Percentiles rank a stretch among this genome's conserved stretches.
phyloP scores from a whole-genome alignment of 2,329 filamentous ascomycete genomes.

The Macrophomina tecta region DNA sequence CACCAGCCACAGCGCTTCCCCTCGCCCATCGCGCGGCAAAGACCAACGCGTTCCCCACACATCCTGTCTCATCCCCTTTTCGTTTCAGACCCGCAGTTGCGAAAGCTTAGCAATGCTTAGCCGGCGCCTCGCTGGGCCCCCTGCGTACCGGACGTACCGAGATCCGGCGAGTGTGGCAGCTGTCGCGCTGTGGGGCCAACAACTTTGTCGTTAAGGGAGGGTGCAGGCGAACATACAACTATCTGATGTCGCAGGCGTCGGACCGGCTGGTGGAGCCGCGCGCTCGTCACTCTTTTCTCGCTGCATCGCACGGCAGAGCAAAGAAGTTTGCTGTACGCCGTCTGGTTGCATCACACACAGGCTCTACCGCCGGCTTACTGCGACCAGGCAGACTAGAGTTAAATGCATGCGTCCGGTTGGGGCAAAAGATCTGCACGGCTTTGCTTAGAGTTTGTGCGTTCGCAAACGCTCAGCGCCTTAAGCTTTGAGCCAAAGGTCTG shows the following conservation, averaged over 20 bases:
- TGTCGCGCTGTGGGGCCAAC: neutral
- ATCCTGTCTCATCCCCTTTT: slow-evolving; percentile 3
- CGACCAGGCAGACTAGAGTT: neutral
- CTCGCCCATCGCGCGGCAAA: neutral
- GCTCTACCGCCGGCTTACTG: neutral
- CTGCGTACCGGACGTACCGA: neutral
- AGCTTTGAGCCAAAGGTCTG: too few species aligned
- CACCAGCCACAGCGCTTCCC: neutral
- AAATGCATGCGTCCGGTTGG: neutral
- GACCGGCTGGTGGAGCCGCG: neutral
- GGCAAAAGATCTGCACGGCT: neutral
- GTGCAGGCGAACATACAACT: neutral
- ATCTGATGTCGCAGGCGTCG: neutral
- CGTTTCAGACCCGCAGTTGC: neutral
- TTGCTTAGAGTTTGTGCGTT: too few species aligned
- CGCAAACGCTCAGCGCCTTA: too few species aligned
- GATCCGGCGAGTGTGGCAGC: neutral
- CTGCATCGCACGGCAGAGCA: neutral
- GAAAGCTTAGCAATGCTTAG: slow-evolving; percentile 21
- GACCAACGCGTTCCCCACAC: neutral
- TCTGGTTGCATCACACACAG: neutral
- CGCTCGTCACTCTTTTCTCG: neutral
- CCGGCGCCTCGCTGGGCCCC: neutral
- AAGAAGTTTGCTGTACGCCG: neutral
- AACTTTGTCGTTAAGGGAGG: neutral